phyloP scores from a whole-genome alignment of 2,329 filamentous ascomycete species.

The Talaromyces verruculosus region DNA sequence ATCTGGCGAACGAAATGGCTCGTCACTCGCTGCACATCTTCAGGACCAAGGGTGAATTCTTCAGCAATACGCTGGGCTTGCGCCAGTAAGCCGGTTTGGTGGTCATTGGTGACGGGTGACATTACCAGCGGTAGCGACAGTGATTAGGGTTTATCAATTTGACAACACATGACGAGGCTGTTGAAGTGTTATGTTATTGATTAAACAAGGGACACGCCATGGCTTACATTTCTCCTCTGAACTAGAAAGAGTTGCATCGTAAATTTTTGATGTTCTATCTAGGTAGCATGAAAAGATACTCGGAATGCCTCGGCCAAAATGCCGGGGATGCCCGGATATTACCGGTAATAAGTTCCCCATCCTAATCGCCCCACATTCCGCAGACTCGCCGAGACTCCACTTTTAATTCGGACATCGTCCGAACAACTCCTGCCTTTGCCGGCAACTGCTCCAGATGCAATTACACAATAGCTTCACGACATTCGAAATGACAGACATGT shows the following conservation, averaged over 20 bases:
- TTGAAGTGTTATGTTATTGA: not conserved
- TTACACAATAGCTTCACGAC: conserved; percentile 4
- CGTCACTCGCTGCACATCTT: conserved; percentile 20
- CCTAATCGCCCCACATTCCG: not conserved
- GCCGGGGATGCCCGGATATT: conserved; percentile 13
- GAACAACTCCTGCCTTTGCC: conserved; percentile 12
- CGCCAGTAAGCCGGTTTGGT: conserved; percentile 20
- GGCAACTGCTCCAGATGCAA: not conserved
- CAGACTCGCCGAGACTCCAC: not conserved
- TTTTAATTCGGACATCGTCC: not conserved
- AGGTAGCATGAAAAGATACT: not conserved
- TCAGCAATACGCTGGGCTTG: conserved; percentile 22
- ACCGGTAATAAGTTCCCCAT: not conserved
- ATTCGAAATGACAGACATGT: conserved; percentile 3
- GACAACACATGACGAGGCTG: conserved; percentile 8
- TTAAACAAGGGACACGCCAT: not conserved
- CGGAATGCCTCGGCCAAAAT: not conserved
- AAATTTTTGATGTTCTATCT: not conserved
- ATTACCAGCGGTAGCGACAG: conserved; percentile 17
- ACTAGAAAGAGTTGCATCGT: not conserved
- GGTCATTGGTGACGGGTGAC: conserved; percentile 16
- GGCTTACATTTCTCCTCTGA: not conserved
- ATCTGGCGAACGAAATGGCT: conserved; percentile 22
- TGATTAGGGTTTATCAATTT: not conserved
- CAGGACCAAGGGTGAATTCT: conserved; percentile 19